Evolutionary conservation across 1,139 yeast genomes (phyloP).

Genomic region (Kodamaea alishanica): DNA sequence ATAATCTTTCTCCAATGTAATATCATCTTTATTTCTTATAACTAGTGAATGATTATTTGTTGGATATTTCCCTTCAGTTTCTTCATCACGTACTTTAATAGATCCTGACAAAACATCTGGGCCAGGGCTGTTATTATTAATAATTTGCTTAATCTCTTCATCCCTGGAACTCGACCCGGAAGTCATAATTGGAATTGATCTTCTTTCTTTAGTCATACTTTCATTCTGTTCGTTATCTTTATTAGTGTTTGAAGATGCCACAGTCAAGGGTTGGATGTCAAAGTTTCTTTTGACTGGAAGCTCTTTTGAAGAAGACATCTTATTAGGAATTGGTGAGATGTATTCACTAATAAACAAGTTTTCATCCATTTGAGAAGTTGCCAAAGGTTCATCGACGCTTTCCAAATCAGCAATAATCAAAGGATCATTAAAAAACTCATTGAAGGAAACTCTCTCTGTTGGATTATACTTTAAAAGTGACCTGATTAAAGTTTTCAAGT

Average conservation of each 20-base stretch:
- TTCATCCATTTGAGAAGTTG: slow-evolving; percentile 68
- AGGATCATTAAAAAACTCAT: slow-evolving; percentile 75
- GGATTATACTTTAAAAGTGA: slow-evolving; percentile 80
- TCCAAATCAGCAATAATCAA: slow-evolving; percentile 46
- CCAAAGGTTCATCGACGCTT: slow-evolving; percentile 54
- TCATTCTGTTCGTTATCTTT: not conserved
- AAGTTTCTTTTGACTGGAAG: slow-evolving; percentile 5
- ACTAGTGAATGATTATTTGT: slow-evolving; percentile 11
- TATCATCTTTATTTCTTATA: slow-evolving; percentile 34
- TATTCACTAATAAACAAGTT: slow-evolving; percentile 83
- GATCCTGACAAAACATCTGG: slow-evolving; percentile 31
- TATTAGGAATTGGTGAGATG: slow-evolving; percentile 36
- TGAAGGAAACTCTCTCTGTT: slow-evolving; percentile 79
- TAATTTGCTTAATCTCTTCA: slow-evolving; percentile 44
- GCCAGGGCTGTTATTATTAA: slow-evolving; percentile 42
- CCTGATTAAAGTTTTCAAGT: slow-evolving; percentile 65
- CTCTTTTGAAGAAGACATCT: slow-evolving; percentile 10
- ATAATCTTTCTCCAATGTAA: slow-evolving; percentile 70
- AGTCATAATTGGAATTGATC: not conserved
- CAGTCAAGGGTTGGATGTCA: slow-evolving; percentile 2
- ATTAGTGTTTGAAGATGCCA: slow-evolving; percentile 2
- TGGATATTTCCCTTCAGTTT: not conserved
- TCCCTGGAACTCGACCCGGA: slow-evolving; percentile 25
- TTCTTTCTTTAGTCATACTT: not conserved
- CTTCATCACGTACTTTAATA: slow-evolving; percentile 16